Percentiles rank a stretch among this genome's conserved stretches.
These are phyloP conservation scores for Petunia axillaris DNA, from an alignment of 257 asterid species.

Conservation along the genomic window DNA sequence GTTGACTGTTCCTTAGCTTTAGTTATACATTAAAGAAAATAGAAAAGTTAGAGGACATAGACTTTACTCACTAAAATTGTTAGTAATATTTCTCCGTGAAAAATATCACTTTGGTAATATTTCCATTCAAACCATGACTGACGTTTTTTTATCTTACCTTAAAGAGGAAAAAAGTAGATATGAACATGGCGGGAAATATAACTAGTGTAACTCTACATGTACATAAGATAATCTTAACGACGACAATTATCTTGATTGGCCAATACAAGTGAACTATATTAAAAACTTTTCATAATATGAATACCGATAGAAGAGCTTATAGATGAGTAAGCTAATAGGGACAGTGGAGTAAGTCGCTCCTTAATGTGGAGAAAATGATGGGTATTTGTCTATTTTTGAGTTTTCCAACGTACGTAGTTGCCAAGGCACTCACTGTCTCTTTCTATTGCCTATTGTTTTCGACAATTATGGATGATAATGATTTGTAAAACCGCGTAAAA, in stretches of 20 bases:
- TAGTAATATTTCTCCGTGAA: background rate
- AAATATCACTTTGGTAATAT: background rate
- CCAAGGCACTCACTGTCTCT: slow-evolving; percentile 2
- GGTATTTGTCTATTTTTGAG: background rate
- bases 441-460: background rate
- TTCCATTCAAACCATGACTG: background rate
- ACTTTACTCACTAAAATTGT: background rate
- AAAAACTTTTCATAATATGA: background rate
- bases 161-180: background rate
- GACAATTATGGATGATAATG: background rate
- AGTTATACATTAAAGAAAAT: too few relatives aligned
- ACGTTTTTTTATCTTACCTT: background rate
- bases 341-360: background rate
- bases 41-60: too few relatives aligned
- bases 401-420: background rate
- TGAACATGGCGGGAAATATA: background rate
- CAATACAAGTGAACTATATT: background rate
- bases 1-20: too few relatives aligned
- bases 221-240: background rate
- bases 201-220: too few relatives aligned
- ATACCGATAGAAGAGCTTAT: background rate
- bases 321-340: too few relatives aligned
- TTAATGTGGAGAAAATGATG: slow-evolving; percentile 15
- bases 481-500: background rate
- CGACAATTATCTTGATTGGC: background rate